Base-by-base conservation (phyloP, 176 grass and related monocot species). In the Melocanna baccifera region DNA sequence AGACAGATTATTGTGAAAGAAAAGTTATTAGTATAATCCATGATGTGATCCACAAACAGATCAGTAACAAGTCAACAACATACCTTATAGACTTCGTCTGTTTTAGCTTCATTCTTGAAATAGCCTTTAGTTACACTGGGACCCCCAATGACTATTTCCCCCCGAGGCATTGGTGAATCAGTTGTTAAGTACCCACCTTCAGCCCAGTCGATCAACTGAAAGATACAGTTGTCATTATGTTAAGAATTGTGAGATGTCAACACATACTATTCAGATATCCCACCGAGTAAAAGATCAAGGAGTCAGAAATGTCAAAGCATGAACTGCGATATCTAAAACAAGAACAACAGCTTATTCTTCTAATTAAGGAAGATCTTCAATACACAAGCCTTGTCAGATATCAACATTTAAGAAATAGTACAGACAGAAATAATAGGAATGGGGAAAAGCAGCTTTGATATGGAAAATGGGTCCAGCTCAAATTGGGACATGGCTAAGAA, bases 101-200 rank as follows among this genome's bases (percentile, higher is more conserved):
- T 96, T 91, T 98, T 98, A n/a, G 92, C 88, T 67, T 94, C 91
- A 83, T 91, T 98, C 67, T 92, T 95, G 83, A 96, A 98, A 76
- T 98, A 98, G 8, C 96, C 96, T 73, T 87, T 85, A 59, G 96
- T 98, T 75, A 98, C 70, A 92, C 90, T 95, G 29, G 96, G 93
- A 86, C 96, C 96, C 9, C 96, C 96, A 84, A 96, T 96, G 69
- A 94, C 85, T 81, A 98, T 92, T 84, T 98, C 96, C 42, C 96
- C 96, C 53, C 96, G 88, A 79, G 93, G 93, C 93, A 95, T 95
- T 69, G 96, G 93, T 69, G 71, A 85, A 92, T 98, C 93, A 64
- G 86, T 82, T 67, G 84, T 88, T 53, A 95, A 86, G 86, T 98
- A 98, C 81, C 96, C 93, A 65, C 96, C 91, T 87, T 95, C 93